A percentile compares a stretch with the other conserved stretches of the same genome.
Evolutionary conservation across 441 rosid species (phyloP).

Genomic region (Gossypium schwendimanii): DNA sequence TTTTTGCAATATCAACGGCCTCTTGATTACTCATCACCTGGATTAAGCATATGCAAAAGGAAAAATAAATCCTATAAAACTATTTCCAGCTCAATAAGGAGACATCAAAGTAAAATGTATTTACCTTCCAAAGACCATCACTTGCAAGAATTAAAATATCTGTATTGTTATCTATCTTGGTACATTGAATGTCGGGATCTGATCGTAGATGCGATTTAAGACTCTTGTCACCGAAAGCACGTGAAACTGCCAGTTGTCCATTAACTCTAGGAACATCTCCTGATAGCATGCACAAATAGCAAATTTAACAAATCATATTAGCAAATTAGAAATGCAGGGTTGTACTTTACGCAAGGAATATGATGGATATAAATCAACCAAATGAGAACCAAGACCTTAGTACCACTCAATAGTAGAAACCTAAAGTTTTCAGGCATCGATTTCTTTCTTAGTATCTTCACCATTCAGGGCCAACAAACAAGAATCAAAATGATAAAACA

Average conservation of each 20-base stretch:
- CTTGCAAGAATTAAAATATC: constrained; percentile 77
- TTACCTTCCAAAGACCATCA: constrained; percentile 93
- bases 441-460: not conserved
- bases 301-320: constrained; percentile 2
- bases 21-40: constrained; percentile 89
- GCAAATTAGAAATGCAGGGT: constrained; percentile 6
- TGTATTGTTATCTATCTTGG: constrained; percentile 29
- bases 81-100: constrained; percentile 6
- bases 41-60: constrained; percentile 12
- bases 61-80: not conserved
- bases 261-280: constrained; percentile 93
- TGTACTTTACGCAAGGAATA: not conserved
- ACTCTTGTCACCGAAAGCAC: constrained; percentile 91
- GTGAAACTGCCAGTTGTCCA: constrained; percentile 91
- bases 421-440: not conserved
- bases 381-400: not conserved
- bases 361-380: not conserved
- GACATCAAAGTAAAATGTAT: constrained; percentile 9
- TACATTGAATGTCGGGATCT: constrained; percentile 61
- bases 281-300: constrained; percentile 21
- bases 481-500: not conserved
- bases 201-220: constrained; percentile 85
- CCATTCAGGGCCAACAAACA: not conserved
- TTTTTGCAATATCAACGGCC: constrained; percentile 75
- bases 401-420: not conserved